These are phyloP conservation scores for Wickerhamiella hasegawae DNA, from an alignment of 805 yeast genomes.

Conservation along the genomic window DNA sequence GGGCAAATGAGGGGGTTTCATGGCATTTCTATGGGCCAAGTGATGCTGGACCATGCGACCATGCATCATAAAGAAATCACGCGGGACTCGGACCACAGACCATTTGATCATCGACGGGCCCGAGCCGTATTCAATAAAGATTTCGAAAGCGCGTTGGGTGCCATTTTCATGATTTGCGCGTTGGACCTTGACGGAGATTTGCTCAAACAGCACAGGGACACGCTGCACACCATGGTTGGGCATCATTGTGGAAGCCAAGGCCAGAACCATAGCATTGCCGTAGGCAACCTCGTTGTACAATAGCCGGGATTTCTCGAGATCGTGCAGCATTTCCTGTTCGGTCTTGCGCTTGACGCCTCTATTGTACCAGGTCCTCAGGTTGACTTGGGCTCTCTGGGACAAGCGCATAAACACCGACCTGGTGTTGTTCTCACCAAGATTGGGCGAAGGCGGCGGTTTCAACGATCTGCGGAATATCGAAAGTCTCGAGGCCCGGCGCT, in stretches of 20 bases:
- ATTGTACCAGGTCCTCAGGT: conserved; percentile 10
- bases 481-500: no score
- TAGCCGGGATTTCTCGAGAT: conserved; percentile 10
- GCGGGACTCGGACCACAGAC: conserved; percentile 57
- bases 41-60: conserved; percentile 29
- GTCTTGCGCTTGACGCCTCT: conserved; percentile 7
- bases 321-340: conserved; percentile 12
- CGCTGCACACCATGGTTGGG: conserved; percentile 49
- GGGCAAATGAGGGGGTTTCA: conserved; percentile 31
- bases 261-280: conserved; percentile 51
- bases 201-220: conserved; percentile 66
- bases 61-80: conserved; percentile 60
- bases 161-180: conserved; percentile 11
- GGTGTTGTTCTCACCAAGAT: no score
- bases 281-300: conserved; percentile 35
- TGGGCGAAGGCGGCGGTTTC: no score
- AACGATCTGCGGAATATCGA: no score
- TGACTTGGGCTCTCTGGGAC: conserved; percentile 12
- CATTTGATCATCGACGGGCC: conserved; percentile 66
- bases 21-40: conserved; percentile 10
- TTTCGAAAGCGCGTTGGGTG: conserved; percentile 33
- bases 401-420: conserved; percentile 5
- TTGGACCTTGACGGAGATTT: conserved; percentile 49
- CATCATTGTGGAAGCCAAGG: conserved; percentile 54
- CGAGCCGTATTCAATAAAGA: conserved; percentile 83